Base-by-base conservation (phyloP, 2,329 filamentous ascomycete genomes). In the Aspergillus ustus region DNA sequence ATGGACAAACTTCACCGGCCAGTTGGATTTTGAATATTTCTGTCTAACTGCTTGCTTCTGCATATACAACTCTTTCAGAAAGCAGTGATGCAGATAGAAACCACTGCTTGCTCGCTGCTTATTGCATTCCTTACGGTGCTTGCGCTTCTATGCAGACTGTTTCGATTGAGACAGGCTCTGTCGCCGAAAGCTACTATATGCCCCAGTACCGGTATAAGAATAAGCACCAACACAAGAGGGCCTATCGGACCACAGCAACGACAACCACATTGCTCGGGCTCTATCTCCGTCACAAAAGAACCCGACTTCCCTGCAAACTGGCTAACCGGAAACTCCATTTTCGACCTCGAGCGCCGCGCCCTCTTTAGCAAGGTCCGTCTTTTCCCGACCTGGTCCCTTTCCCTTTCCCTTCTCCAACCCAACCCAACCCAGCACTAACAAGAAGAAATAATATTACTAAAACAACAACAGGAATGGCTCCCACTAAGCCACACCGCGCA, bases 341-440 rank as follows among this genome's bases (percentile, higher is more conserved):
- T 81, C 59, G 74, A 80, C 37, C 73, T 84, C 4, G 82, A 85
- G 67, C 75, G 76, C 55, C 78, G 83, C 34, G 80, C 81, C 0
- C 77, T 85, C 29, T 83, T 84, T 69, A 80, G 78, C 66, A 81
- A 81, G 69, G 80, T 79, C 73, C 49, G 57, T 50, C n/a, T 22
- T 5, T 5, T 9, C 3, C 45, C 45, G 15, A 8, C 15, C 45
- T 25, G 19, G 20, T 8, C 22, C 52, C 45, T 28, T n/a, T 40
- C 50, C 31, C 9, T 19, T 37, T 19, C n/a, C 7, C 9, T 19
- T 37, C 45, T 40, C 7, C 7, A 44, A n/a, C 8, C 40, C 6
- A 5, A 31, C 2, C 25, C 20, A 2, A 5, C 2, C 25, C 20
- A 2, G 2, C 22, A 53, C 22, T n/a, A 2, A 40, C 44, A 25